These are phyloP conservation scores for Yamagishiella unicocca DNA, from an alignment of 139 green algal species.

Conservation along the genomic window DNA sequence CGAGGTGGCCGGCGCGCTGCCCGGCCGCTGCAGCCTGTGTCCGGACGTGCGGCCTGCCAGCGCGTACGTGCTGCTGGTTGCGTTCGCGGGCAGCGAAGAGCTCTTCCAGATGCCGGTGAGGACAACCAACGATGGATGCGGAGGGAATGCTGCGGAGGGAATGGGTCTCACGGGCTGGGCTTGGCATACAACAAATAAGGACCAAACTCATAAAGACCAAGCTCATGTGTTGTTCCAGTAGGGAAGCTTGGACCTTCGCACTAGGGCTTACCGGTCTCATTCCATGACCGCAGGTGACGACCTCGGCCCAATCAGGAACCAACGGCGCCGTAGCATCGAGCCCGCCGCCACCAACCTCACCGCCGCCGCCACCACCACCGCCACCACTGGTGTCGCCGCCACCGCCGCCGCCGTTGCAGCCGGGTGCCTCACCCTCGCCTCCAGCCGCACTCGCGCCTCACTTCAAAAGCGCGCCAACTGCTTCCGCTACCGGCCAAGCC, in stretches of 20 bases:
- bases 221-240: too few relatives aligned
- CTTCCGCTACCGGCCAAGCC: background rate
- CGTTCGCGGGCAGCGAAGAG: background rate
- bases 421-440: background rate
- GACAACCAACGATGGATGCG: too few relatives aligned
- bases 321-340: background rate
- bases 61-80: constrained; percentile 45
- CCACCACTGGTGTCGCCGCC: background rate
- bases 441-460: background rate
- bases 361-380: background rate
- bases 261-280: too few relatives aligned
- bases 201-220: too few relatives aligned
- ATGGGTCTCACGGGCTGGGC: too few relatives aligned
- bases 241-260: too few relatives aligned
- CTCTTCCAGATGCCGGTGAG: constrained; percentile 22
- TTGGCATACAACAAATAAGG: too few relatives aligned
- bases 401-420: background rate
- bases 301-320: background rate
- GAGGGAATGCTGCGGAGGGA: too few relatives aligned
- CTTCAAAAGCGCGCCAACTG: background rate
- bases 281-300: constrained; percentile 47
- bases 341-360: background rate
- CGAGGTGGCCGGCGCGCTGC: background rate
- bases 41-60: constrained; percentile 28
- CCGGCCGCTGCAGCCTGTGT: constrained; percentile 43